These are phyloP conservation scores for Breviolum minutum DNA, from an alignment of 73 alveolate genomes.

Conservation along the genomic window DNA sequence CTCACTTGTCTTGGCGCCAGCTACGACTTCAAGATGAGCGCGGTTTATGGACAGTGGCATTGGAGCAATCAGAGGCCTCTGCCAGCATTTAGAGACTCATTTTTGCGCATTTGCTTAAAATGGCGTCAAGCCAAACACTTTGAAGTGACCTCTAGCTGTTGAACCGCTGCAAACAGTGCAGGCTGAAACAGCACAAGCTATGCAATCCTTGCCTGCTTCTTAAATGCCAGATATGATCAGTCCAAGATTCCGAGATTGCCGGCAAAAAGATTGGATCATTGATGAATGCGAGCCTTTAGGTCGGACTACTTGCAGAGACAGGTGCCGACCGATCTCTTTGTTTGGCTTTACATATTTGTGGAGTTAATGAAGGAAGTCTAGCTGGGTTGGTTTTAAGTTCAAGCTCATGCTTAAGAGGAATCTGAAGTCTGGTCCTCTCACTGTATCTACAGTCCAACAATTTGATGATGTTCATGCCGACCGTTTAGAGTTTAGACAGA, in stretches of 20 bases:
- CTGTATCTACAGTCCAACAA: too few relatives aligned
- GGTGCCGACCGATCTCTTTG: background rate
- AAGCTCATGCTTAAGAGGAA: too few relatives aligned
- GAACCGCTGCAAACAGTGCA: background rate
- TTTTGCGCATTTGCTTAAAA: background rate
- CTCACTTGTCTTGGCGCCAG: background rate
- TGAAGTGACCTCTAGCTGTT: background rate
- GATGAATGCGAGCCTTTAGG: background rate
- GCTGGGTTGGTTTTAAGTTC: too few relatives aligned
- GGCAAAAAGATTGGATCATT: background rate
- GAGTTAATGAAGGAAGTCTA: too few relatives aligned
- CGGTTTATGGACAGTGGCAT: conserved; percentile 49
- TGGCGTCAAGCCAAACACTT: background rate
- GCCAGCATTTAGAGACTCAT: background rate
- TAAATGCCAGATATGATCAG: too few relatives aligned
- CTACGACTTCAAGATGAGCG: conserved; percentile 82
- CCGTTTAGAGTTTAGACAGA: too few relatives aligned
- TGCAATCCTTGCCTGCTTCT: conserved; percentile 14
- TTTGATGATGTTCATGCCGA: too few relatives aligned
- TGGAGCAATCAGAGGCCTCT: conserved; percentile 67
- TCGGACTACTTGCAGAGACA: conserved; percentile 53
- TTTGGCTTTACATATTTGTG: too few relatives aligned
- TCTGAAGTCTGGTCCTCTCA: too few relatives aligned
- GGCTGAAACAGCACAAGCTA: conserved; percentile 38
- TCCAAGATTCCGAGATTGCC: too few relatives aligned